Percentiles rank a stretch among this genome's conserved stretches.
phyloP scores from a whole-genome alignment of 352 stramenopile species.

The Phytophthora aleatoria region DNA sequence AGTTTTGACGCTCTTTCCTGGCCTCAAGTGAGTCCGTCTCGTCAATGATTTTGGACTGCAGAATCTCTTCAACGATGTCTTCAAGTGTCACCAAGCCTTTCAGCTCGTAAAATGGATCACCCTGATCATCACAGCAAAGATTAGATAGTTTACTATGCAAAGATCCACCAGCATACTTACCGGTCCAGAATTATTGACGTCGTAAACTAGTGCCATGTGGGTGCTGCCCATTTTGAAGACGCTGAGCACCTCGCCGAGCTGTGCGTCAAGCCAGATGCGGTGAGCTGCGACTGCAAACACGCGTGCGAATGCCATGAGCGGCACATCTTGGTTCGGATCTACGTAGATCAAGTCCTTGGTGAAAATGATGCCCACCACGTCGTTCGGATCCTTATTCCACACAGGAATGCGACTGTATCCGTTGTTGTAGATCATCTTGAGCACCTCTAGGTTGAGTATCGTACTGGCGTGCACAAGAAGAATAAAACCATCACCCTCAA shows the following conservation, averaged over 20 bases:
- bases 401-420: constrained; percentile 96
- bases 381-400: constrained; percentile 95
- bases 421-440: constrained; percentile 87
- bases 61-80: constrained; percentile 98
- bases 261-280: constrained; percentile 71
- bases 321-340: constrained; percentile 67
- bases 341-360: constrained; percentile 93
- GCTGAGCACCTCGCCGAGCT: constrained; percentile 69
- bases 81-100: constrained; percentile 98
- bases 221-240: constrained; percentile 79
- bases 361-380: constrained; percentile 95
- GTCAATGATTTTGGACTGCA: constrained; percentile 96
- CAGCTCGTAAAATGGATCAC: constrained; percentile 96
- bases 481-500: constrained; percentile 20
- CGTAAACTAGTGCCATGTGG: constrained; percentile 76
- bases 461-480: constrained; percentile 43
- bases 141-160: background rate
- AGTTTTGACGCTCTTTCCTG: constrained; percentile 48
- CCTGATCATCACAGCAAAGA: constrained; percentile 25
- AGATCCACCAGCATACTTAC: constrained; percentile 38
- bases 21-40: constrained; percentile 89
- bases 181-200: constrained; percentile 82
- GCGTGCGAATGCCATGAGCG: constrained; percentile 92
- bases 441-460: constrained; percentile 53
- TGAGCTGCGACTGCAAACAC: constrained; percentile 77